Conservation (phyloP, 106 monocot species). For the Narthecium ossifragum region DNA sequence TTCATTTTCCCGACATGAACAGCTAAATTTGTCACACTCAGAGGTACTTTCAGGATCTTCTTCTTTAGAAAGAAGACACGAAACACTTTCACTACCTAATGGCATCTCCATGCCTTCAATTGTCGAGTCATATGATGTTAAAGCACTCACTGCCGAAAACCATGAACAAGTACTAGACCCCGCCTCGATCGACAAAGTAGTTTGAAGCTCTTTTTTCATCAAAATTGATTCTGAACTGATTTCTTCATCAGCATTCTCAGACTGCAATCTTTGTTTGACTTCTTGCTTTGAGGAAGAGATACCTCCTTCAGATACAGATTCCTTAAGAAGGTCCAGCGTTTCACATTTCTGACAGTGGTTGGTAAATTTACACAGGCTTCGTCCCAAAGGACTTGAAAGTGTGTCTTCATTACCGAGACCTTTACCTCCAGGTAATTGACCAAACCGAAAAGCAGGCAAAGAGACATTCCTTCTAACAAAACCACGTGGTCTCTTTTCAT, state of each 20-base stretch:
- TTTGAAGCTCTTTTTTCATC: not conserved
- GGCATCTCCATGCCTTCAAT: not conserved
- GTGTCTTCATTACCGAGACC: slow-evolving; percentile 13
- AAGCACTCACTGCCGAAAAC: slow-evolving; percentile 7
- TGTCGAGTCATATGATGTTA: not conserved
- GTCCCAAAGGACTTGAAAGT: not conserved
- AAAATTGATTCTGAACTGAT: not conserved
- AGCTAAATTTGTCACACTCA: not conserved
- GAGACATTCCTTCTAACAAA: slow-evolving; percentile 40
- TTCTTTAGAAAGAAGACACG: slow-evolving; percentile 9
- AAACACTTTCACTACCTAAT: slow-evolving; percentile 10
- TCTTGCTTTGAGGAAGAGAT: slow-evolving; percentile 4
- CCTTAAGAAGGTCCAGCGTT: not conserved
- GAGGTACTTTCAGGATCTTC: not conserved
- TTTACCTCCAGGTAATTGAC: slow-evolving; percentile 26
- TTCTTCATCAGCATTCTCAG: not conserved
- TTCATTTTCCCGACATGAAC: slow-evolving; percentile 15
- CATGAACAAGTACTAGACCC: slow-evolving; percentile 17
- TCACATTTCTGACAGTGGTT: not conserved
- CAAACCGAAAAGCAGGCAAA: slow-evolving; percentile 25
- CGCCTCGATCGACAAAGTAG: not conserved
- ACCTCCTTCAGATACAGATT: not conserved
- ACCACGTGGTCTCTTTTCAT: slow-evolving; percentile 7
- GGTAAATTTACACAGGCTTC: not conserved
- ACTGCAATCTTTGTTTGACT: slow-evolving; percentile 1